Evolutionary conservation across 139 green algal species (phyloP), one percentile per base, ranked within the genome.

Genomic region (Asterochloris erici): DNA sequence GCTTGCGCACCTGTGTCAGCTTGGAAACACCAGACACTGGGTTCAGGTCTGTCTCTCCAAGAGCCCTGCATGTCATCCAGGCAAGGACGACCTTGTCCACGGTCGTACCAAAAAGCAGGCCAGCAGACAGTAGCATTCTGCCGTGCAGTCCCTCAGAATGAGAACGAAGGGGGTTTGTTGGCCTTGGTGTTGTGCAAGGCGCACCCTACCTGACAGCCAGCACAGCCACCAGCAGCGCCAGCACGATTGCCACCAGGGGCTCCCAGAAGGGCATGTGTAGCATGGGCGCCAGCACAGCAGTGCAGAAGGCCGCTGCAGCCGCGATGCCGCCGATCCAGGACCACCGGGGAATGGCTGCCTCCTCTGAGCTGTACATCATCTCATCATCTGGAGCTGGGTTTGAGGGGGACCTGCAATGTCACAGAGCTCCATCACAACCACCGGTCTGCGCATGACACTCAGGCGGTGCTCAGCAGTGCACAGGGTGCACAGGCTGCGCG

Each of bases 31-130:
- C 90, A 12, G 68, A 85, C 26, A 91, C 90, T 23, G 90, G 90
- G 79, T 93, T 93, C 21, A 93, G 84, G 77, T 93, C 90, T 14
- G 90, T 93, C 74, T 93, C 82, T 24, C 90, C 90, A 24, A 93
- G 68, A 12, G 90, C 90, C 26, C 90, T 54, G 38, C 38, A 54
- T 54, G 38, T 6, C 38, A 54, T 6, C 38, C 38, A 54, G 38
- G 38, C 38, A 54, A 54, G 38, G 38, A 54, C 38, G 38, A 54
- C 38, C 38, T 6, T 2, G 38, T 54, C 4, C 38, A 54, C 38
- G 6, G 38, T 54, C 6, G 38, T 54, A 54, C 2, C 38, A 54
- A 6, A 54, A 2, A 54, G 38, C 4, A 54, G 38, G 38, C 38
- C 38, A 54, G 38, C 38, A 54, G 38, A 54, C 38, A 54, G 38